Evolutionary conservation across 495 filamentous ascomycete species (phyloP), one percentile per base, ranked within the genome.

Genomic region (Neurospora intermedia): DNA sequence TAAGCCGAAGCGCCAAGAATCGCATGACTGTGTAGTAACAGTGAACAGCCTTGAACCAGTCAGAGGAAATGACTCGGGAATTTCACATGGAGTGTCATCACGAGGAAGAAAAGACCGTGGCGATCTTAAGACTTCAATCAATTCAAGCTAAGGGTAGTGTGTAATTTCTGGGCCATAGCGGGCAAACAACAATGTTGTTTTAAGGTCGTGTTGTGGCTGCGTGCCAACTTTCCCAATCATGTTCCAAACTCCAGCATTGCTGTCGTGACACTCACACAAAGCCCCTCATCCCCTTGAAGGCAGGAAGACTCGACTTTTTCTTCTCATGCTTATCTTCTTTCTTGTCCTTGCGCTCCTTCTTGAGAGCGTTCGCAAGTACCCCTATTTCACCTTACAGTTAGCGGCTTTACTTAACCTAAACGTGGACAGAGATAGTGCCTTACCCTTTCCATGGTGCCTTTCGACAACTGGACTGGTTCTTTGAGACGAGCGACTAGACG

Each of bases 351-450:
- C 84, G 84, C 15, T 85, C 84, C 72, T 87, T 88, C 39, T 83
- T 84, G n/a, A 84, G 81, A 45, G 84, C 79, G 75, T 89, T 89
- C 78, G 89, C 87, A 0, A 88, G 83, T 10, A 88, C 87, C 16
- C 84, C 88, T 89, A 45, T 23, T 27, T 27, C 42, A 48, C 35
- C 11, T 45, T 27, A 27, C 11, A 59, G 76, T 84, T 74, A 87
- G 81, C 75, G 80, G 13, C 43, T 54, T 54, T 13, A 13, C 6
- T 69, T 70, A 18, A 20, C 62, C 42, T 74, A n/a, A 73, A 62
- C 71, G 69, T 70, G 27, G 71, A 41, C 27, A 74, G 69, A 41
- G 62, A 70, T 41, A 80, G 76, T 45, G 74, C 81, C 87, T 76
- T 72, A 86, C 80, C 82, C 82, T 81, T 79, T 75, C 81, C 79